These are phyloP conservation scores for Pseudocercospora fijiensis DNA, from an alignment of 2,329 filamentous ascomycete species.

Conservation along the genomic window DNA sequence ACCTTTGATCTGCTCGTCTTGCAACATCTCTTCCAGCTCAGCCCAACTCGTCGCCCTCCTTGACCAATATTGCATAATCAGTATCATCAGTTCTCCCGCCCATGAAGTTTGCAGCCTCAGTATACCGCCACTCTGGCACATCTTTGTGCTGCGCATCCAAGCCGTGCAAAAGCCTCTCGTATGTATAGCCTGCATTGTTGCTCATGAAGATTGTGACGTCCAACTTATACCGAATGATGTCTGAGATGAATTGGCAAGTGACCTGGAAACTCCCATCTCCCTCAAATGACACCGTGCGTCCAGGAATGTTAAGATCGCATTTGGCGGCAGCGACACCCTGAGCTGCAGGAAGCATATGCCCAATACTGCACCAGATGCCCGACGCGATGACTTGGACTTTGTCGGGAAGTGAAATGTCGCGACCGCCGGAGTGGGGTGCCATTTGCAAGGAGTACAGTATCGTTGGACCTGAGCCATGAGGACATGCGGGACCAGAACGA, in stretches of 20 bases:
- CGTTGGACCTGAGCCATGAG: conserved; percentile 43
- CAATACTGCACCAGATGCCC: conserved; percentile 70
- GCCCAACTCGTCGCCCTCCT: not conserved
- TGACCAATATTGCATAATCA: not conserved
- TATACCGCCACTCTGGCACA: conserved; percentile 17
- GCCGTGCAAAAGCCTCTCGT: conserved; percentile 51
- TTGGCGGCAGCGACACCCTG: conserved; percentile 74
- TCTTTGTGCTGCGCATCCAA: conserved; percentile 30
- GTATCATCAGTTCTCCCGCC: conserved; percentile 2
- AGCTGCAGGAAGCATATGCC: conserved; percentile 62
- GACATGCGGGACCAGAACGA: conserved; percentile 14
- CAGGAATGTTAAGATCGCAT: conserved; percentile 53
- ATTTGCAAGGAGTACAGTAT: conserved; percentile 82
- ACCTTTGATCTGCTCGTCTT: conserved; percentile 1
- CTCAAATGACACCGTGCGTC: conserved; percentile 51
- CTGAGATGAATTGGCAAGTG: conserved; percentile 64
- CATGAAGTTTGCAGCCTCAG: conserved; percentile 17
- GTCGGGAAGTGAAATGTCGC: conserved; percentile 75
- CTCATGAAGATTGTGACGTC: conserved; percentile 44
- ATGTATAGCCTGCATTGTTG: conserved; percentile 50
- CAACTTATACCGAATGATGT: conserved; percentile 53
- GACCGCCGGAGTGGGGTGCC: conserved; percentile 83
- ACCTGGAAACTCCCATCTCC: conserved; percentile 42
- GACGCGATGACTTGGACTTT: conserved; percentile 75
- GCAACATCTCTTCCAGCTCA: conserved; percentile 8